Percentiles rank a stretch among this genome's conserved stretches.
Conservation (phyloP, 768 basidiomycete species). For the Rhizopogon vesiculosus region DNA sequence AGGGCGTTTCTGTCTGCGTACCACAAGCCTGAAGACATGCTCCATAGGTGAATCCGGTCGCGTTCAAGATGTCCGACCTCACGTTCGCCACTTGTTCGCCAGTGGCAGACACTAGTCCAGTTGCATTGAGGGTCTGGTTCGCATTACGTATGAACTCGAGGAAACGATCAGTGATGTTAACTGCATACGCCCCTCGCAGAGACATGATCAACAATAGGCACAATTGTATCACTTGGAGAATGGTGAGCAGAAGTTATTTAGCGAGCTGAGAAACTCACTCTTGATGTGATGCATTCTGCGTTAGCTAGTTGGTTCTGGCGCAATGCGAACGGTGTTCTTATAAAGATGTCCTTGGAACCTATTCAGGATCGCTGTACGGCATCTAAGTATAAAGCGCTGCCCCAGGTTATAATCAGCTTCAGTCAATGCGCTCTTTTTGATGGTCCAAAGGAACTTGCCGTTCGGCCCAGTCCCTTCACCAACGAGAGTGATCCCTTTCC, state of each 20-base stretch:
- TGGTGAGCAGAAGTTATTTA: not conserved
- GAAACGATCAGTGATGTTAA: slow-evolving; percentile 12
- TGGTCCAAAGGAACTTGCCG: too few species aligned
- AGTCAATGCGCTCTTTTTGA: too few species aligned
- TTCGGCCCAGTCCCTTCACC: too few species aligned
- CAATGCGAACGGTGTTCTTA: not conserved
- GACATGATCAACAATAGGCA: not conserved
- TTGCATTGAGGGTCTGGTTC: not conserved
- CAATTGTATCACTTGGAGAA: not conserved
- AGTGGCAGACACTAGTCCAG: slow-evolving; percentile 1
- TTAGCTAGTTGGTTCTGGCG: not conserved
- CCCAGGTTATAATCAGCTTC: too few species aligned
- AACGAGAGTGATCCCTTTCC: too few species aligned
- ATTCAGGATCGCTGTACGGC: too few species aligned
- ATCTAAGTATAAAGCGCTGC: too few species aligned
- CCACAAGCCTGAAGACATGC: slow-evolving; percentile 13
- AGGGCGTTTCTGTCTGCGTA: slow-evolving; percentile 3
- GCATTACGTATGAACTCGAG: not conserved
- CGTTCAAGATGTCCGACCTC: not conserved
- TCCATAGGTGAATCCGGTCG: slow-evolving; percentile 6
- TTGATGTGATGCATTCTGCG: not conserved
- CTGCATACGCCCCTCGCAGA: not conserved
- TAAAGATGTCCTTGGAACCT: too few species aligned
- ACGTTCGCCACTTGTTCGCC: not conserved
- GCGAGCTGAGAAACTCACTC: not conserved